These are phyloP conservation scores for Ophiostoma sp. DNA, from an alignment of 2,329 filamentous ascomycete species.

Conservation along the genomic window DNA sequence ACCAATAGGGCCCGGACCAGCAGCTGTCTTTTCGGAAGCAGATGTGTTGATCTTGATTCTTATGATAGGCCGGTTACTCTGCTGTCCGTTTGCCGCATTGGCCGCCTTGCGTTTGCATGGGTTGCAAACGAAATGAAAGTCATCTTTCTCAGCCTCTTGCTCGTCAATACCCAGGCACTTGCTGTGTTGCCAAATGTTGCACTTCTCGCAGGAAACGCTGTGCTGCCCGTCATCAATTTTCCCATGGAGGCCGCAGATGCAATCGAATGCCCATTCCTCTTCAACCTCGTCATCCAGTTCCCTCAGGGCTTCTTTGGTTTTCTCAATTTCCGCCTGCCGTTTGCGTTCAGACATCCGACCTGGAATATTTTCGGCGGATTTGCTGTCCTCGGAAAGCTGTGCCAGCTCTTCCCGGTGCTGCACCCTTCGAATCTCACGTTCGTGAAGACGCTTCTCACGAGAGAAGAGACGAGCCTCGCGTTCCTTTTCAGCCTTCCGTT, in stretches of 20 bases:
- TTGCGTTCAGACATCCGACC: slow-evolving; percentile 74
- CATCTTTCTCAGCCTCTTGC: slow-evolving; percentile 74
- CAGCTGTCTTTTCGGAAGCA: neutral
- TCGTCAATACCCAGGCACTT: slow-evolving; percentile 82
- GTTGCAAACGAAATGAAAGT: slow-evolving; percentile 84
- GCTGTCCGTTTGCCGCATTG: slow-evolving; percentile 58
- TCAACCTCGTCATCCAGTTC: slow-evolving; percentile 62
- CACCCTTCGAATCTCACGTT: slow-evolving; percentile 81
- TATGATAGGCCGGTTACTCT: slow-evolving; percentile 49
- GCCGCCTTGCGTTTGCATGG: slow-evolving; percentile 69
- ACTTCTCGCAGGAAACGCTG: slow-evolving; percentile 89
- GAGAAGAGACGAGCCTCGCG: slow-evolving; percentile 79
- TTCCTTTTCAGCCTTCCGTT: slow-evolving; percentile 64
- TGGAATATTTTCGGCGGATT: slow-evolving; percentile 55
- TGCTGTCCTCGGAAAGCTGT: slow-evolving; percentile 74
- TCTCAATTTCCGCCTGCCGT: slow-evolving; percentile 79
- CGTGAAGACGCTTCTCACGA: slow-evolving; percentile 79
- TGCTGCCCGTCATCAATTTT: slow-evolving; percentile 93
- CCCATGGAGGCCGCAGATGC: slow-evolving; percentile 84
- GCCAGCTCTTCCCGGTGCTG: slow-evolving; percentile 81
- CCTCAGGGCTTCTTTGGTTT: slow-evolving; percentile 72
- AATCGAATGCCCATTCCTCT: slow-evolving; percentile 94
- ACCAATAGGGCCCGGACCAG: neutral
- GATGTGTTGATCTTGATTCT: slow-evolving; percentile 53
- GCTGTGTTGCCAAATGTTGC: slow-evolving; percentile 96